These are phyloP conservation scores for Thecaphora frezii DNA, from an alignment of 1,284 basidiomycete genomes.

Conservation along the genomic window DNA sequence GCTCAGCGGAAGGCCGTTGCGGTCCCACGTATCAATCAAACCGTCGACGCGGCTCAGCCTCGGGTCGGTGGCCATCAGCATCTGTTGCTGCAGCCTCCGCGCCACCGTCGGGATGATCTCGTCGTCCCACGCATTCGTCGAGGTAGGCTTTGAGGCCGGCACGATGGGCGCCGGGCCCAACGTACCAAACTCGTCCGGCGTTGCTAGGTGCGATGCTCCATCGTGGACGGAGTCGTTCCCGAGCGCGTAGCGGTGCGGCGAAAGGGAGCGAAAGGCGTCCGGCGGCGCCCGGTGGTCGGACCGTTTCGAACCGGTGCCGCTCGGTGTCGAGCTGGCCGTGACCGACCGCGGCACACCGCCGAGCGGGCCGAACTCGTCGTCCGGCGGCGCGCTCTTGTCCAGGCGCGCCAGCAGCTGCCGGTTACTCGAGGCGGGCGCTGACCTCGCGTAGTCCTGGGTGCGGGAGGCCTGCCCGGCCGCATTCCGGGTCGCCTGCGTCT, in stretches of 20 bases:
- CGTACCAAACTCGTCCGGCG: constrained; percentile 1
- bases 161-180: constrained; percentile 13
- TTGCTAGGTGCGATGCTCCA: background rate
- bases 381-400: background rate
- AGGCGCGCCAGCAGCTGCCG: background rate
- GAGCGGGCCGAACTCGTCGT: constrained; percentile 41
- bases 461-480: too few relatives aligned
- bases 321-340: constrained; percentile 3
- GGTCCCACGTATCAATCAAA: constrained; percentile 50
- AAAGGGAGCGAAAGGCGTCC: constrained; percentile 30
- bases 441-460: too few relatives aligned
- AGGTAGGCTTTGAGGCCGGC: background rate
- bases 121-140: constrained; percentile 41
- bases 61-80: constrained; percentile 19
- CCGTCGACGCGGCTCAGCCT: constrained; percentile 34
- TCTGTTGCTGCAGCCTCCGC: constrained; percentile 40
- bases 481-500: too few relatives aligned
- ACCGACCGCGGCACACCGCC: constrained; percentile 17
- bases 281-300: constrained; percentile 13
- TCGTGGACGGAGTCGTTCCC: too few relatives aligned
- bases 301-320: constrained; percentile 10
- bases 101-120: constrained; percentile 46
- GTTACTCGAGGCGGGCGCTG: too few relatives aligned
- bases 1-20: constrained; percentile 39
- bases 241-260: constrained; percentile 1